Percentiles rank a stretch among this genome's conserved stretches.
These are phyloP conservation scores for Cryptosporidium meleagridis DNA, from an alignment of 169 alveolate genomes.

Conservation along the genomic window DNA sequence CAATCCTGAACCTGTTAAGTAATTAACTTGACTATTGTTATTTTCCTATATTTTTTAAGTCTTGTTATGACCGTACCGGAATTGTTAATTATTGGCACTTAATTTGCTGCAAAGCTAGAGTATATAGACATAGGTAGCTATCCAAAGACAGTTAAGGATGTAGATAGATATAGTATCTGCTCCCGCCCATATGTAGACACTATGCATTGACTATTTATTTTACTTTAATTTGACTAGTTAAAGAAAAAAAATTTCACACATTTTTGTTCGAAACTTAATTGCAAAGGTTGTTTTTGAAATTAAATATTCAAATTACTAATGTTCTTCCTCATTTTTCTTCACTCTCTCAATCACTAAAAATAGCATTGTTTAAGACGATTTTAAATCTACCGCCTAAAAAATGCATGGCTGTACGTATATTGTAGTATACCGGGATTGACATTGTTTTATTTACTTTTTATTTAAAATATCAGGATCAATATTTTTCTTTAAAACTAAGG, in stretches of 20 bases:
- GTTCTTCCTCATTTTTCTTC: background rate
- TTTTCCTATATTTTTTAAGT: constrained; percentile 41
- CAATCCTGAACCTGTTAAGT: constrained; percentile 26
- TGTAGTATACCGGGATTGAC: background rate
- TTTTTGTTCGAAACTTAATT: background rate
- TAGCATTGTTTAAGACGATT: background rate
- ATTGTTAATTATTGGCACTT: constrained; percentile 36
- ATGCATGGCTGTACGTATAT: constrained; percentile 32
- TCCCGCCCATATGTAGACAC: constrained; percentile 73
- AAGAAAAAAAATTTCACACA: constrained; percentile 48
- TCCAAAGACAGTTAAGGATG: constrained; percentile 75
- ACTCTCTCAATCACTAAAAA: background rate
- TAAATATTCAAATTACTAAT: background rate
- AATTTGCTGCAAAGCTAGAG: constrained; percentile 48
- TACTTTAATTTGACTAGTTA: background rate
- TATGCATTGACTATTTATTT: constrained; percentile 28
- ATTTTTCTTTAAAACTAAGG: background rate
- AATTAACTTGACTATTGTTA: constrained; percentile 29
- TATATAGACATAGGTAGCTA: constrained; percentile 76
- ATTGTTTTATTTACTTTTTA: background rate
- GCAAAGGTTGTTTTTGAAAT: background rate
- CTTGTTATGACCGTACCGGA: constrained; percentile 73
- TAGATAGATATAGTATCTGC: constrained; percentile 62
- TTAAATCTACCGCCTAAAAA: background rate
- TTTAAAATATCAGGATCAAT: background rate